Base-by-base conservation (phyloP, 1,284 basidiomycete genomes). In the Erythrobasidium hasegawianum region DNA sequence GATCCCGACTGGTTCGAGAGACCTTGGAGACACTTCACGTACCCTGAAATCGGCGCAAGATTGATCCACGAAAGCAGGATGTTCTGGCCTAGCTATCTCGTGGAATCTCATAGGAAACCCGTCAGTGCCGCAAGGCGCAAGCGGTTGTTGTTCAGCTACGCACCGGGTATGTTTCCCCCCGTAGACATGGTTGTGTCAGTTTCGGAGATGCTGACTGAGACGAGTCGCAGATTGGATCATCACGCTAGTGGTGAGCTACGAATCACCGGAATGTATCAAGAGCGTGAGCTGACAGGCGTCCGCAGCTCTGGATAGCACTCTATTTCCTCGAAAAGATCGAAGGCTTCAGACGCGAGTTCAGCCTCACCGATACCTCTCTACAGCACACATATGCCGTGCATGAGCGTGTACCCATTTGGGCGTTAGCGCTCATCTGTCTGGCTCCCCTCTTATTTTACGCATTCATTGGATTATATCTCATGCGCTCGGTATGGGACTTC, bases 321-420 rank as follows among this genome's bases (percentile, higher is more conserved):
- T 57, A 57, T 39, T 53, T 65, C 29, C 47, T 94, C 16, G 83
- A 90, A 73, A 79, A 81, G 24, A 81, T 91, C 1, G 80, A 86
- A 53, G 94, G 94, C 3, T 95, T 88, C 78, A 84, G 87, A 72
- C 81, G 94, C 61, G 83, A 85, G 62, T 96, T 96, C 78, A 91
- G 89, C 0, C 79, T 94, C 13, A 80, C 81, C 41, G 91, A 96
- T 76, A 85, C 85, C 11, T 86, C 88, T 81, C 79, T 81, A 52
- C 78, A 80, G 70, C 82, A 80, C 71, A 88, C 91, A 2, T 90
- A 82, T 78, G 86, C 92, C 1, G 81, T 84, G 5, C 83, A 89
- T 56, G 91, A 97, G 78, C 86, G 93, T 40, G 85, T 97, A 1
- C 89, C 92, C 0, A 86, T 88, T 61, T 72, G 81, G 78, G 72